These are phyloP conservation scores for Curvularia eragrostidis DNA, from an alignment of 2,329 filamentous ascomycete species.

Conservation along the genomic window DNA sequence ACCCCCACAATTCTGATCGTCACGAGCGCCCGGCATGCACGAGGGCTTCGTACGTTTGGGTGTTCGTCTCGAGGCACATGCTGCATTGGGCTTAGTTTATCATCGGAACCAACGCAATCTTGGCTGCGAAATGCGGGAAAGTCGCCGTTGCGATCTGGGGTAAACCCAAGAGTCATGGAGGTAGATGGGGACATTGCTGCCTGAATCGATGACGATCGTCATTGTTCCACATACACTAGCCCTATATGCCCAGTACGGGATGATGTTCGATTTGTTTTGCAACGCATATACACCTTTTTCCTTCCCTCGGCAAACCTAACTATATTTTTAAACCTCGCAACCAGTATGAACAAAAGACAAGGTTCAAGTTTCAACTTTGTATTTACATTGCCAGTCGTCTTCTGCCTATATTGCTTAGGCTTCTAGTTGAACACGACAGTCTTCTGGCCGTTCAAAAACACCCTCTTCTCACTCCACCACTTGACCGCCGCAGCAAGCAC, in stretches of 20 bases:
- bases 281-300: neutral
- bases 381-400: neutral
- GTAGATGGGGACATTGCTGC: neutral
- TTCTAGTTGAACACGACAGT: conserved; percentile 74
- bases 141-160: neutral
- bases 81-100: neutral
- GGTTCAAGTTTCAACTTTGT: neutral
- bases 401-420: neutral
- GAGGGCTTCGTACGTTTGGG: conserved; percentile 18
- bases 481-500: conserved; percentile 82
- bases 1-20: conserved; percentile 18
- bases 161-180: neutral
- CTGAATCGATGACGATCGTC: neutral
- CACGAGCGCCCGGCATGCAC: conserved; percentile 23
- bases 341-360: neutral
- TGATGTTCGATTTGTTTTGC: neutral
- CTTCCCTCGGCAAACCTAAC: neutral
- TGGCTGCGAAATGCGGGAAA: neutral
- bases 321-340: neutral
- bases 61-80: conserved; percentile 19
- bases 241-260: neutral
- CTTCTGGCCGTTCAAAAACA: conserved; percentile 80
- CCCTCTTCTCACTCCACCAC: conserved; percentile 79
- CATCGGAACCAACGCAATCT: neutral
- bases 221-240: neutral